phyloP scores from a whole-genome alignment of 148 eudicot genomes.

The Heliamphora exappendiculata region DNA sequence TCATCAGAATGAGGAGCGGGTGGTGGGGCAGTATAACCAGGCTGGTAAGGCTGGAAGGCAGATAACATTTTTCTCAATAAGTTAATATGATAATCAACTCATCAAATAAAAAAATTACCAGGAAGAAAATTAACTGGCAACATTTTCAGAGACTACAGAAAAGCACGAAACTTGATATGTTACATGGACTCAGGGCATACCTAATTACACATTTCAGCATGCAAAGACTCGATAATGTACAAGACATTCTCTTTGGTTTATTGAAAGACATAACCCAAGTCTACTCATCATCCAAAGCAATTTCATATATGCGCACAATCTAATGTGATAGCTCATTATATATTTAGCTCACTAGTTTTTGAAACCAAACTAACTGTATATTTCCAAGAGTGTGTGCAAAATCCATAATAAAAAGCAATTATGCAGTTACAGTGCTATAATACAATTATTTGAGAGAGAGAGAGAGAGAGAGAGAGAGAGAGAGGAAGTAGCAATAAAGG shows the following conservation, averaged over 20 bases:
- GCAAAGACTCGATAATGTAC: background rate
- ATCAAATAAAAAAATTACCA: background rate
- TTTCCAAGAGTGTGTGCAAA: background rate
- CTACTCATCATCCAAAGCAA: background rate
- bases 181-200: background rate
- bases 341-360: background rate
- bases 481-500: background rate
- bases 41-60: slow-evolving; percentile 53
- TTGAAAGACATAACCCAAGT: background rate
- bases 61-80: slow-evolving; percentile 3
- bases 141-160: background rate
- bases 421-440: background rate
- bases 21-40: slow-evolving; percentile 83
- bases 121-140: background rate
- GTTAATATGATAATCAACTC: background rate
- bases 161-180: background rate
- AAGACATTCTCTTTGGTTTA: background rate
- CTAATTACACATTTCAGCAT: background rate
- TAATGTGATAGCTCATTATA: background rate
- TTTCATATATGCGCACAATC: background rate
- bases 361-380: background rate
- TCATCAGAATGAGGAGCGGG: slow-evolving; percentile 46
- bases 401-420: background rate
- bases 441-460: background rate
- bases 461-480: background rate